Conservation (phyloP, 2,329 filamentous ascomycete species). For the Fusarium domesticum region DNA sequence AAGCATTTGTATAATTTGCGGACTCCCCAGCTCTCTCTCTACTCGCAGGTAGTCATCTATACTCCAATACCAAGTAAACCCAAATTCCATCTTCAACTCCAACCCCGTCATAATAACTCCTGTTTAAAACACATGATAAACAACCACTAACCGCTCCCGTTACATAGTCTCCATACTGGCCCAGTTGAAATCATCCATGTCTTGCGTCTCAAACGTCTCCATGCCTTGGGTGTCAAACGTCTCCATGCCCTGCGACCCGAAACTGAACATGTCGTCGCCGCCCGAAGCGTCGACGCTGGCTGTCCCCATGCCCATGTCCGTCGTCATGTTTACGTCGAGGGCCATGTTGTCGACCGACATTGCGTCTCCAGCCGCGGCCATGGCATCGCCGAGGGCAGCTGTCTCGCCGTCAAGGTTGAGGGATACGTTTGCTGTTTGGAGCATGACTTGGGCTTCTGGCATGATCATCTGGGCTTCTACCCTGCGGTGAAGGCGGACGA, state of each 20-base stretch:
- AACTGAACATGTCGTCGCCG: constrained; percentile 41
- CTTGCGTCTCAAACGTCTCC: constrained; percentile 31
- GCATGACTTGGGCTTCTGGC: constrained; percentile 40
- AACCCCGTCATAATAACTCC: too few relatives aligned
- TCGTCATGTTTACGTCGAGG: constrained; percentile 39
- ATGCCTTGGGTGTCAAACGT: constrained; percentile 32
- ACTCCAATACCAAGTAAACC: too few relatives aligned
- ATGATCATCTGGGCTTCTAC: constrained; percentile 63
- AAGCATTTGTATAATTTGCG: too few relatives aligned
- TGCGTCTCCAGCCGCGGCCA: constrained; percentile 44
- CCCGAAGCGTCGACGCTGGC: constrained; percentile 32
- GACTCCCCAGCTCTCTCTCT: too few relatives aligned
- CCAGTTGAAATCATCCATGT: constrained; percentile 3
- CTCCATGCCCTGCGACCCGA: constrained; percentile 42
- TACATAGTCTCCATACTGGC: not conserved
- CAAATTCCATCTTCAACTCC: too few relatives aligned
- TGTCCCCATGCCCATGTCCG: constrained; percentile 45
- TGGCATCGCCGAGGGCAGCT: constrained; percentile 39
- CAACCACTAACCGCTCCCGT: not conserved
- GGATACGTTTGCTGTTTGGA: constrained; percentile 41
- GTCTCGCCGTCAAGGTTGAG: constrained; percentile 41
- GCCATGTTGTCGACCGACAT: constrained; percentile 40
- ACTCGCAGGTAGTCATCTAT: too few relatives aligned
- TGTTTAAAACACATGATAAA: not conserved
- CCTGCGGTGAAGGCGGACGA: constrained; percentile 60